Evolutionary conservation across 257 asterid genomes (phyloP).

Genomic region (Solanum ossicruentum): DNA sequence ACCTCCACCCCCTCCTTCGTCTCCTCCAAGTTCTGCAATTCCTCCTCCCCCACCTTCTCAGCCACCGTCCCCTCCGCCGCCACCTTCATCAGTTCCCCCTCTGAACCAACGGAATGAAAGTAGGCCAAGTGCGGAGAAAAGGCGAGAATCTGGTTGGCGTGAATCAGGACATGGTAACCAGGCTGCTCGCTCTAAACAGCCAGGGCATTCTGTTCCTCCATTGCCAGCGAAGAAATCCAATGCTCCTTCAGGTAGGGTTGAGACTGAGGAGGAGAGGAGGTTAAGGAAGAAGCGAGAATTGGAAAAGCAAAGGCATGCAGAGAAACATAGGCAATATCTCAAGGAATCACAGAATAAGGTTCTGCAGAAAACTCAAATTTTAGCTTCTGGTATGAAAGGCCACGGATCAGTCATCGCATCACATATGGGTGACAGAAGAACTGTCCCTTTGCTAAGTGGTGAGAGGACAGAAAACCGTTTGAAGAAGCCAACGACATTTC

Average conservation of each 20-base stretch:
- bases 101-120: slow-evolving; percentile 16
- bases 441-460: slow-evolving; percentile 52
- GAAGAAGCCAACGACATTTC: slow-evolving; percentile 92
- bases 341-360: slow-evolving; percentile 75
- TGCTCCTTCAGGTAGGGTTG: slow-evolving; percentile 23
- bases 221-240: slow-evolving; percentile 30
- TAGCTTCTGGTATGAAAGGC: slow-evolving; percentile 67
- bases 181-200: slow-evolving; percentile 23
- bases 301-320: slow-evolving; percentile 82
- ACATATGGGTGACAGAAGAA: slow-evolving; percentile 73
- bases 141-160: slow-evolving; percentile 18
- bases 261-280: slow-evolving; percentile 94
- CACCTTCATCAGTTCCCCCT: slow-evolving; percentile 30
- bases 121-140: slow-evolving; percentile 27
- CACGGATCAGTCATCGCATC: slow-evolving; percentile 79
- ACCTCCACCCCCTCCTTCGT: slow-evolving; percentile 33
- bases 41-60: slow-evolving; percentile 51
- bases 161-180: slow-evolving; percentile 17
- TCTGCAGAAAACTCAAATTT: slow-evolving; percentile 69
- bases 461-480: slow-evolving; percentile 81
- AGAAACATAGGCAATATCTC: slow-evolving; percentile 60
- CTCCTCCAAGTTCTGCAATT: slow-evolving; percentile 23
- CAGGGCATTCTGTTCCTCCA: slow-evolving; percentile 41
- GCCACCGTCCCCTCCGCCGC: slow-evolving; percentile 63
- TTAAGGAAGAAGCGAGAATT: slow-evolving; percentile 61